Conservation (phyloP, 2,329 filamentous ascomycete species). For the Phialophora tarda region DNA sequence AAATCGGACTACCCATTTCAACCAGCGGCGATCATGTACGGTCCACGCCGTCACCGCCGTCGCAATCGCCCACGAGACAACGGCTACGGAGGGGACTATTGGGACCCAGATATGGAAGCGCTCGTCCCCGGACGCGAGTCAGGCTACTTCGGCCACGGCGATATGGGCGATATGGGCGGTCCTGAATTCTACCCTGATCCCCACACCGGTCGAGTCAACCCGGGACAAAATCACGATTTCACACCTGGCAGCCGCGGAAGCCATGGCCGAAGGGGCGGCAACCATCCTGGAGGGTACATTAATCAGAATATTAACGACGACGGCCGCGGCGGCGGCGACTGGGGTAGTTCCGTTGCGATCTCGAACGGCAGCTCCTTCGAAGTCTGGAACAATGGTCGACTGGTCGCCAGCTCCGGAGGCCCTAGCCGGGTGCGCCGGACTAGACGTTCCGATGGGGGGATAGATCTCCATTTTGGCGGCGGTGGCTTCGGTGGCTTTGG, state of each 20-base stretch:
- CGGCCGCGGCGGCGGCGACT: no score
- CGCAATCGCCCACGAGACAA: slow-evolving; percentile 57
- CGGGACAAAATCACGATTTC: not conserved
- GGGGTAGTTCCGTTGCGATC: not conserved
- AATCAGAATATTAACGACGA: not conserved
- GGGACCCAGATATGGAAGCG: not conserved
- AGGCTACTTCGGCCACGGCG: slow-evolving; percentile 11
- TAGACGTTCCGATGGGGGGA: not conserved
- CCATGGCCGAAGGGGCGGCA: not conserved
- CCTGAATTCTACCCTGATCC: slow-evolving; percentile 15
- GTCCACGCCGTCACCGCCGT: slow-evolving; percentile 49
- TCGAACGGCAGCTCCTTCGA: not conserved
- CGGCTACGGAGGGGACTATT: not conserved
- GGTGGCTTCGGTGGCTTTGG: not conserved
- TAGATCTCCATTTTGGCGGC: not conserved
- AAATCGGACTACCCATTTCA: slow-evolving; percentile 40
- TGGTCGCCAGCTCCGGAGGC: not conserved
- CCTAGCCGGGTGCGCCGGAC: no score
- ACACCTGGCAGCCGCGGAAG: not conserved
- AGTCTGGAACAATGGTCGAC: slow-evolving; percentile 6
- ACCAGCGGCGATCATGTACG: slow-evolving; percentile 32
- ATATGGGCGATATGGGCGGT: not conserved
- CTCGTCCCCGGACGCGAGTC: not conserved
- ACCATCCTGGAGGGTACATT: not conserved
- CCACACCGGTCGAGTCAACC: not conserved